Conservation (phyloP, 1,139 yeast species). For the Blastobotrys illinoisensis region DNA sequence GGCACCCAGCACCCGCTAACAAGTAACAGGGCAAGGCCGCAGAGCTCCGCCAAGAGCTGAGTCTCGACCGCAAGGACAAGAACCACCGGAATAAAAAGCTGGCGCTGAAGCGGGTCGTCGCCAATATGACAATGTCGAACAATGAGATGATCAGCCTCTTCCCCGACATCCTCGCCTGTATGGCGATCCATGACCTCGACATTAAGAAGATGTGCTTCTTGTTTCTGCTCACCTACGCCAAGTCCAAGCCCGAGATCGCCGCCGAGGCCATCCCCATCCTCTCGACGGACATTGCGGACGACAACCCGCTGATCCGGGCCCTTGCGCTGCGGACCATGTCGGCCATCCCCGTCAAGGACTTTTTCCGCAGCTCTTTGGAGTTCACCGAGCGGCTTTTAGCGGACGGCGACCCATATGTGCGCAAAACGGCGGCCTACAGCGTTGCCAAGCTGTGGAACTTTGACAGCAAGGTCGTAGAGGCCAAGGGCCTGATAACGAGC, state of each 20-base stretch:
- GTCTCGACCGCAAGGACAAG: slow-evolving; percentile 49
- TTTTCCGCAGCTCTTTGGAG: slow-evolving; percentile 41
- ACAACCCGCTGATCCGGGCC: slow-evolving; percentile 41
- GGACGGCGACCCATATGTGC: slow-evolving; percentile 55
- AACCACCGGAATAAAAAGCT: slow-evolving; percentile 45
- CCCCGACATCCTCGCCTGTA: slow-evolving; percentile 59
- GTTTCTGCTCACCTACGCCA: slow-evolving; percentile 57
- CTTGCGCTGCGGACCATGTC: slow-evolving; percentile 64
- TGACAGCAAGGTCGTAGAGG: slow-evolving; percentile 45
- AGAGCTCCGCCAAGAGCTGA: slow-evolving; percentile 53
- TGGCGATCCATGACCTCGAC: slow-evolving; percentile 64
- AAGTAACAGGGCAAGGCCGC: slow-evolving; percentile 38
- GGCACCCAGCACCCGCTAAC: neutral
- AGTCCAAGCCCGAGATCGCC: slow-evolving; percentile 52
- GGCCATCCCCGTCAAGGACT: slow-evolving; percentile 52
- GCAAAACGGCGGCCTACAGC: slow-evolving; percentile 65
- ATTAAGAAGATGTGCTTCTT: slow-evolving; percentile 55
- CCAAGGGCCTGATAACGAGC: slow-evolving; percentile 44
- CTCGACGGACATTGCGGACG: slow-evolving; percentile 44
- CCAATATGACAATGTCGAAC: slow-evolving; percentile 80
- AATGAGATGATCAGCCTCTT: slow-evolving; percentile 64
- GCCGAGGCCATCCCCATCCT: slow-evolving; percentile 53
- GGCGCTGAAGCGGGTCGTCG: slow-evolving; percentile 69
- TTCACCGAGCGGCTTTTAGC: slow-evolving; percentile 38
- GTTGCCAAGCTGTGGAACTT: slow-evolving; percentile 64